A percentile compares a stretch with the other conserved stretches of the same genome.
Conservation (phyloP, 1,284 basidiomycete genomes). For the Malassezia sympodialis region DNA sequence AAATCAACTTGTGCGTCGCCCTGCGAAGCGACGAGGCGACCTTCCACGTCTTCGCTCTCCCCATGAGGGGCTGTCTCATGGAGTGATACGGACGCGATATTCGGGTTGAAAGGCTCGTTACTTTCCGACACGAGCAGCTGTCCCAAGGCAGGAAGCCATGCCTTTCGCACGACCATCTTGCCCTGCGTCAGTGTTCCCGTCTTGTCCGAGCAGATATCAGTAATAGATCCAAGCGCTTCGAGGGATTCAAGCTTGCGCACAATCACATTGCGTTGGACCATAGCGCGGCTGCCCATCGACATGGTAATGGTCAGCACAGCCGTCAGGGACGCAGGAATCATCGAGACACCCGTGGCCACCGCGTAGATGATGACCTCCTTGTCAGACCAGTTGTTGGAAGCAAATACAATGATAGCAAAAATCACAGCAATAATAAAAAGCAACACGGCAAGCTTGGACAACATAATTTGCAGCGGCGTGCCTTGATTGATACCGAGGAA, state of each 20-base stretch:
- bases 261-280: slow-evolving; percentile 55
- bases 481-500: slow-evolving; percentile 49
- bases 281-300: slow-evolving; percentile 54
- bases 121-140: slow-evolving; percentile 38
- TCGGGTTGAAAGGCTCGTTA: slow-evolving; percentile 45
- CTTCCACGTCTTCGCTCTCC: slow-evolving; percentile 44
- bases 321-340: slow-evolving; percentile 52
- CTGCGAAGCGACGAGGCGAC: slow-evolving; percentile 44
- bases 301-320: slow-evolving; percentile 49
- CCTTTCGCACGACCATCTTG: slow-evolving; percentile 43
- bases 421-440: slow-evolving; percentile 44
- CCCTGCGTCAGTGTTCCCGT: slow-evolving; percentile 47
- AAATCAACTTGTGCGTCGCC: slow-evolving; percentile 28
- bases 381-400: slow-evolving; percentile 47
- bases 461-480: slow-evolving; percentile 48
- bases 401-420: slow-evolving; percentile 49
- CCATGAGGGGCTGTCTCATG: background rate
- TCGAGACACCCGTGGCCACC: slow-evolving; percentile 54
- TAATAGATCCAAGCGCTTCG: slow-evolving; percentile 44
- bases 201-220: slow-evolving; percentile 47
- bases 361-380: slow-evolving; percentile 47
- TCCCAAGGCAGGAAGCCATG: slow-evolving; percentile 42
- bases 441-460: slow-evolving; percentile 47
- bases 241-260: slow-evolving; percentile 51
- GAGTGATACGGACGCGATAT: slow-evolving; percentile 48